These are phyloP conservation scores for Lyophyllum shimeji DNA, from an alignment of 768 basidiomycete species.

Conservation along the genomic window DNA sequence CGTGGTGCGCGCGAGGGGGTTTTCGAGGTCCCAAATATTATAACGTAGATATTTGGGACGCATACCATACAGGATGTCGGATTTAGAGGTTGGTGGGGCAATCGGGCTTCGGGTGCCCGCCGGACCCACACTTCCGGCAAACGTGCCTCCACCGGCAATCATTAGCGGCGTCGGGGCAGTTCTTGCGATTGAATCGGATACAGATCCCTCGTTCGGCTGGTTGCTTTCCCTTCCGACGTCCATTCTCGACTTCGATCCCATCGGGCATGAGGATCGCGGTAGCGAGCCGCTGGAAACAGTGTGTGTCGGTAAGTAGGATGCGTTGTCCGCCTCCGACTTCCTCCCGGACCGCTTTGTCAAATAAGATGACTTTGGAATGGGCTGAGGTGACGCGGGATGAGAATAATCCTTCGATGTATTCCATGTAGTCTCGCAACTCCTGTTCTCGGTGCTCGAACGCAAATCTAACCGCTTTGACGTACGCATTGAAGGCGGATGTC, in stretches of 20 bases:
- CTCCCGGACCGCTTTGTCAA: conserved; percentile 24
- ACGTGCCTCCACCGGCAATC: conserved; percentile 7
- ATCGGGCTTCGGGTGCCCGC: too few species aligned
- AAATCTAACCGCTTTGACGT: conserved; percentile 17
- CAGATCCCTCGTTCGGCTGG: conserved; percentile 14
- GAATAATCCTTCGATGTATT: conserved; percentile 22
- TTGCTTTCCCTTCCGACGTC: background rate
- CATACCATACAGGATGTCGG: too few species aligned
- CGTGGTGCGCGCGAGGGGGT: background rate
- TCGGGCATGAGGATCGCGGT: conserved; percentile 13
- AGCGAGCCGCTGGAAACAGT: conserved; percentile 1
- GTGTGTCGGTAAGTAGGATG: conserved; percentile 19
- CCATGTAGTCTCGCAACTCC: conserved; percentile 19
- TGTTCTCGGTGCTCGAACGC: conserved; percentile 22
- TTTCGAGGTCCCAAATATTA: background rate
- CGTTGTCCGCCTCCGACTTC: conserved; percentile 10
- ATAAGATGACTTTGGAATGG: conserved; percentile 23
- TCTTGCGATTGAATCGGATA: conserved; percentile 19
- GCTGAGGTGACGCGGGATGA: background rate
- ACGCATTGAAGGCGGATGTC: conserved; percentile 15
- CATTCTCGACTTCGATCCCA: background rate
- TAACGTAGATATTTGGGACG: background rate
- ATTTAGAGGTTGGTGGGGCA: too few species aligned
- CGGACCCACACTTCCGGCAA: background rate
- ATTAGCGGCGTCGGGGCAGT: conserved; percentile 8